Evolutionary conservation across 208 protist genomes (phyloP).

Genomic region (Phytomonas sp.): DNA sequence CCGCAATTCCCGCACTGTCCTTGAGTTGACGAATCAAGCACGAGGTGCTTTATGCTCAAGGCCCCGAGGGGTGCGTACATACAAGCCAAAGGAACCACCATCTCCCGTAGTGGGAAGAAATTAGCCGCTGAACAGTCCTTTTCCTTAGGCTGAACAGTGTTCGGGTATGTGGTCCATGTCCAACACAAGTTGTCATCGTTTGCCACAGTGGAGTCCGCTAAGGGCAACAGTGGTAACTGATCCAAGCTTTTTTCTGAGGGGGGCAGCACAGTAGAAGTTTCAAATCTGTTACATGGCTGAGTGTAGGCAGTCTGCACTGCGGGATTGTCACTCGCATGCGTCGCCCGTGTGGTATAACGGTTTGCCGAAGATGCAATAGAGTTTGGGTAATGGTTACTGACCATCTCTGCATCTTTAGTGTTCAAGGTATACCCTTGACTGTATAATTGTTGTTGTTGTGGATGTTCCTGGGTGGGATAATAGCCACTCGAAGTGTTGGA

Average conservation of each 20-base stretch:
- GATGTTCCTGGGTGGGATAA: neutral
- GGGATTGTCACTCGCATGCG: neutral
- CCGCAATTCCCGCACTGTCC: slow-evolving; percentile 68
- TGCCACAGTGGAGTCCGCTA: slow-evolving; percentile 25
- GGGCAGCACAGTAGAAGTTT: no score
- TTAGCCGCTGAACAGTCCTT: slow-evolving; percentile 28
- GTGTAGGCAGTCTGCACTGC: neutral
- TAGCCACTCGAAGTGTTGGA: neutral
- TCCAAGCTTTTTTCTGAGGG: neutral
- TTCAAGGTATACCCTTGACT: neutral
- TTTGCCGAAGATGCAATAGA: neutral
- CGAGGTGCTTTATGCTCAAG: slow-evolving; percentile 33
- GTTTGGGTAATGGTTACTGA: neutral
- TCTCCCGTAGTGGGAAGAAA: slow-evolving; percentile 48
- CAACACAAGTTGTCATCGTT: slow-evolving; percentile 68
- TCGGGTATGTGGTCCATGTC: slow-evolving; percentile 85
- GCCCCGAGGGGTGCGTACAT: slow-evolving; percentile 80
- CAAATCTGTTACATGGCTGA: no score
- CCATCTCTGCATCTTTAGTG: neutral
- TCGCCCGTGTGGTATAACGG: neutral
- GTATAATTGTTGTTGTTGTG: neutral
- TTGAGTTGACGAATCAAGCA: slow-evolving; percentile 17
- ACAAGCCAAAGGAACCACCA: slow-evolving; percentile 84
- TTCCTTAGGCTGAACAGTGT: slow-evolving; percentile 28
- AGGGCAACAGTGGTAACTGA: slow-evolving; percentile 9